Conservation (phyloP, 495 filamentous ascomycete species). For the Jackrogersella minutella region DNA sequence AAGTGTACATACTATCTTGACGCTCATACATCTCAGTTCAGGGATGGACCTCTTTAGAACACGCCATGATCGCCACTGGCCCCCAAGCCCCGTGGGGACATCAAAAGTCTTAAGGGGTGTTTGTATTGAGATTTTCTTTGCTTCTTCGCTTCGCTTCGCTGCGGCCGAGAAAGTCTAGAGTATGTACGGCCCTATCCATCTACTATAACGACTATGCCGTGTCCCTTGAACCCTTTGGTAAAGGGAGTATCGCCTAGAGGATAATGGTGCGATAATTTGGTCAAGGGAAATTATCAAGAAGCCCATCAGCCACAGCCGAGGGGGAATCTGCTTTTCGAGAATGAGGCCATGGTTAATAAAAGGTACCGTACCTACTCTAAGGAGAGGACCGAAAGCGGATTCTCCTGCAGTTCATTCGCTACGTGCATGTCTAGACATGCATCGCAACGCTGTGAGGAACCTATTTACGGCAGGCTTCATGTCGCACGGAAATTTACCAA, state of each 20-base stretch:
- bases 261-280: constrained; percentile 27
- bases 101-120: constrained; percentile 21
- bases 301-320: constrained; percentile 27
- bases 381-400: constrained; percentile 34
- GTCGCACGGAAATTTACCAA: constrained; percentile 16
- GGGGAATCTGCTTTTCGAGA: constrained; percentile 27
- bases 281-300: not conserved
- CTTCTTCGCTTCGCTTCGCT: constrained; percentile 1
- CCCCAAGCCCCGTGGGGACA: constrained; percentile 15
- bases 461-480: constrained; percentile 18
- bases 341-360: constrained; percentile 25
- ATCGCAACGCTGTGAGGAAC: constrained; percentile 28
- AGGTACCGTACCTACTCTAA: constrained; percentile 18
- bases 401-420: constrained; percentile 9
- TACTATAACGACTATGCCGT: constrained; percentile 13
- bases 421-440: constrained; percentile 18
- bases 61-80: constrained; percentile 33
- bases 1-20: constrained; percentile 6
- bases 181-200: constrained; percentile 11
- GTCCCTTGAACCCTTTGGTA: constrained; percentile 5
- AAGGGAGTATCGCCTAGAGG: constrained; percentile 24
- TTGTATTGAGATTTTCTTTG: constrained; percentile 11
- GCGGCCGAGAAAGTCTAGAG: constrained; percentile 20
- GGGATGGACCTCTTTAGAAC: constrained; percentile 25
- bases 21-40: constrained; percentile 17